Evolutionary conservation across 495 filamentous ascomycete genomes (phyloP), one percentile per base, ranked within the genome.

Genomic region (Polyplosphaeria fusca): DNA sequence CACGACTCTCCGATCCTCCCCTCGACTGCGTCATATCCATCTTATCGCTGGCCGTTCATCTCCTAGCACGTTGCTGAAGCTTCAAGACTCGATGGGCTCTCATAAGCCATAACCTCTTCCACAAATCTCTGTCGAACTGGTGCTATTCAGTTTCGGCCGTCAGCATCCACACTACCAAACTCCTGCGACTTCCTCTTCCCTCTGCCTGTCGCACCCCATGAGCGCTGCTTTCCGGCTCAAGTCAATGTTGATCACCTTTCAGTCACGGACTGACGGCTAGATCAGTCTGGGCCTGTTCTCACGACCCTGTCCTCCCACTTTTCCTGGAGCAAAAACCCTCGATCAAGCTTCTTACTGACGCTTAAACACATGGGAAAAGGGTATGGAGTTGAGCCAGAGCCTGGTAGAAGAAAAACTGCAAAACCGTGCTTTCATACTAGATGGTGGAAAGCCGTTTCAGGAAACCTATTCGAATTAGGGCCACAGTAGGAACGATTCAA

Each of bases 321-420:
- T 24, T 19, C 23, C 32, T 24, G 2, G 14, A 39, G 12, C 32
- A 23, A 52, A 40, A 52, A 16, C 18, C 32, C 27, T n/a, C 24
- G 5, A 47, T 4, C 50, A 7, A 39, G 24, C 37, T 20, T 42
- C 9, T 42, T 20, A 7, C 39, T 42, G 30, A 7, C 14, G 30
- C 7, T 42, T 12, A 18, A 18, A 42, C 9, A 7, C 30, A n/a
- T 35, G 9, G 30, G n/a, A 35, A 43, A 28, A 19, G 24, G 9
- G 20, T 38, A 35, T 44, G 51, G 16, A 44, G 23, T 44, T 19
- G 19, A 35, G 3, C 27, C 18, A 4, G 2, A 24, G 60, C 38
- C 48, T 58, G 32, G 60, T 63, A 55, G 60, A 62, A 62, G 43
- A 50, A 59, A 63, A 57, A n/a, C n/a, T n/a, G n/a, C n/a, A n/a